Base-by-base conservation (phyloP, 1,284 basidiomycete species). In the Ganoderma lucidum region DNA sequence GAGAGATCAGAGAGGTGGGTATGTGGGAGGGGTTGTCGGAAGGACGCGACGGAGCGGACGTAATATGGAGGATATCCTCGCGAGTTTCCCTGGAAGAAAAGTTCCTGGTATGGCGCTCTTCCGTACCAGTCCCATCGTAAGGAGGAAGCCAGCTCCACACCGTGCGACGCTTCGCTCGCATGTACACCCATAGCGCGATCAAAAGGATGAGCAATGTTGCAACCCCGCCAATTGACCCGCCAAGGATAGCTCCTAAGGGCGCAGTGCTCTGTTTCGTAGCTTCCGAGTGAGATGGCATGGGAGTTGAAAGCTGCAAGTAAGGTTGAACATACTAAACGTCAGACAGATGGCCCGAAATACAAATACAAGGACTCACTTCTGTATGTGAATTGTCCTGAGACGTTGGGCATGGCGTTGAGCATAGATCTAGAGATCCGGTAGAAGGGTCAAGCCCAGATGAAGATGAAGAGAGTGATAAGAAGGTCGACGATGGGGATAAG, bases 71-170 rank as follows among this genome's bases (percentile, higher is more conserved):
- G 32, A 30, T 35, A 9, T 17, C 53, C 8, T 35, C 53, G 14
- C 14, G 53, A 17, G 19, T 17, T 23, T 30, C 53, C 6, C 14
- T 10, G 15, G 53, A 56, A 14, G 32, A 32, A 17, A 56, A 17
- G 15, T 6, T 17, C 32, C 53, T 56, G 28, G 9, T 32, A 2
- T 56, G 53, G 0, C 23, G 53, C 17, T 6, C 3, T 35, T 56
- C 53, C 15, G 53, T 56, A n/a, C 45, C 45, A 17, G 53, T 35
- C 53, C 53, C 53, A 3, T 56, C 53, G 53, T 56, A 32, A 35
- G 30, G 32, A 56, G 53, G 53, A 9, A 56, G 30, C 53, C 53
- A 32, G 15, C 53, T 56, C 53, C 53, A 56, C 53, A 35, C 30
- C 30, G 53, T 32, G 32, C 14, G 53, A 9, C 30, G 28, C 32